Percentiles rank a stretch among this genome's conserved stretches.
Conservation (phyloP, 305 asterid species). For the Stenogyne calaminthoides region DNA sequence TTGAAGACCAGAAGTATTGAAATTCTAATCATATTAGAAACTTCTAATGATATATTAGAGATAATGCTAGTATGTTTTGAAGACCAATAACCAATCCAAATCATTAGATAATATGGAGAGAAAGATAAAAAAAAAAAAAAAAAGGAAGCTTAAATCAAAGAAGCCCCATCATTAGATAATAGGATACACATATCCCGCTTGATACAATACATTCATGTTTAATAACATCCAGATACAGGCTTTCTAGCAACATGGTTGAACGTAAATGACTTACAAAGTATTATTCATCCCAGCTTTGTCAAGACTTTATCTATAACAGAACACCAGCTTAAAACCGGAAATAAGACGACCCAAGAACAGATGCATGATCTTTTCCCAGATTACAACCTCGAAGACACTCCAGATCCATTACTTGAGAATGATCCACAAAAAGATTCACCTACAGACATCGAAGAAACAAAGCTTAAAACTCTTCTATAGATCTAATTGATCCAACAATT, state of each 20-base stretch:
- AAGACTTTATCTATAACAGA: background rate
- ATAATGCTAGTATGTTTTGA: background rate
- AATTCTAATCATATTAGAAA: background rate
- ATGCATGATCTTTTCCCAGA: slow-evolving; percentile 72
- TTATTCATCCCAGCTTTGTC: background rate
- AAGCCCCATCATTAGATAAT: background rate
- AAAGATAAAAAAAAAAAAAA: background rate
- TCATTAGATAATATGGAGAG: too few species aligned
- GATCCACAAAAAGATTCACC: slow-evolving; percentile 92
- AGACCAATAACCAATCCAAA: background rate
- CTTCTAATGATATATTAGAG: background rate
- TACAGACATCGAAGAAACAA: slow-evolving; percentile 30
- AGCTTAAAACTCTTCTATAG: background rate
- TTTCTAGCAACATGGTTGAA: slow-evolving; percentile 5
- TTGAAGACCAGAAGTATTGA: background rate
- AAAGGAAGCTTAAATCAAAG: background rate
- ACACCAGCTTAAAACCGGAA: slow-evolving; percentile 41
- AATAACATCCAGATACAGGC: background rate
- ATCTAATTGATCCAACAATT: background rate
- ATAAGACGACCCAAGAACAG: slow-evolving; percentile 77
- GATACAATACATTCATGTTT: background rate
- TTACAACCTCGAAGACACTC: slow-evolving; percentile 89
- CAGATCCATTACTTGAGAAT: slow-evolving; percentile 83
- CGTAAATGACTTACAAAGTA: slow-evolving; percentile 4
- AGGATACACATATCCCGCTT: background rate